Evolutionary conservation across 139 green algal species (phyloP).

Genomic region (Nannochloris sp.): DNA sequence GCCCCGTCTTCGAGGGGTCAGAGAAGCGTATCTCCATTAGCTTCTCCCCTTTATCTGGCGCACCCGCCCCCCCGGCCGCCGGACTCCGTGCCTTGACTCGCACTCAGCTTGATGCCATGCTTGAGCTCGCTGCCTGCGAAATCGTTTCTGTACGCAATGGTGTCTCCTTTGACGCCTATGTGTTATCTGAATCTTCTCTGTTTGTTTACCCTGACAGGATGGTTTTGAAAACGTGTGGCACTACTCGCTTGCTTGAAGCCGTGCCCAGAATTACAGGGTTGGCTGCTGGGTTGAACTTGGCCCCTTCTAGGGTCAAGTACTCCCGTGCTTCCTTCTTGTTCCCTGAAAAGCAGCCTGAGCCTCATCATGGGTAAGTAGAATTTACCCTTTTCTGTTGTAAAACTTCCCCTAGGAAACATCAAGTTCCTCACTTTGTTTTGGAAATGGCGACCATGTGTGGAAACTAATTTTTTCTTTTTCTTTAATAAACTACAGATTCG

Average conservation of each 20-base stretch:
- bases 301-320: constrained; percentile 69
- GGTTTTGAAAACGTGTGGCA: constrained; percentile 98
- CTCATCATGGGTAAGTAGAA: constrained; percentile 14
- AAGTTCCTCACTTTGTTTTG: constrained; percentile 9
- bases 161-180: constrained; percentile 86
- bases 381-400: too few species aligned
- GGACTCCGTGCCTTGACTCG: constrained; percentile 67
- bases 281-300: constrained; percentile 52
- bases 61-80: neutral
- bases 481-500: constrained; percentile 61
- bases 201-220: constrained; percentile 87
- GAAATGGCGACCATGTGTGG: neutral
- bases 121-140: constrained; percentile 75
- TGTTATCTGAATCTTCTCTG: constrained; percentile 90
- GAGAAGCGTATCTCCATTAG: constrained; percentile 93
- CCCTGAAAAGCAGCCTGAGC: constrained; percentile 69
- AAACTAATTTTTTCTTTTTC: neutral
- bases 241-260: constrained; percentile 79
- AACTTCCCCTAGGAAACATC: too few species aligned
- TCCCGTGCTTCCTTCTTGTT: constrained; percentile 91
- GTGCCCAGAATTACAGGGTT: constrained; percentile 71
- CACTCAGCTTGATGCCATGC: constrained; percentile 53
- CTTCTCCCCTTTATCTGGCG: constrained; percentile 42
- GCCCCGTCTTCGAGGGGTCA: constrained; percentile 82
- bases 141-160: constrained; percentile 84